phyloP scores from a whole-genome alignment of 2,329 filamentous ascomycete species.

The Colletotrichum godetiae region DNA sequence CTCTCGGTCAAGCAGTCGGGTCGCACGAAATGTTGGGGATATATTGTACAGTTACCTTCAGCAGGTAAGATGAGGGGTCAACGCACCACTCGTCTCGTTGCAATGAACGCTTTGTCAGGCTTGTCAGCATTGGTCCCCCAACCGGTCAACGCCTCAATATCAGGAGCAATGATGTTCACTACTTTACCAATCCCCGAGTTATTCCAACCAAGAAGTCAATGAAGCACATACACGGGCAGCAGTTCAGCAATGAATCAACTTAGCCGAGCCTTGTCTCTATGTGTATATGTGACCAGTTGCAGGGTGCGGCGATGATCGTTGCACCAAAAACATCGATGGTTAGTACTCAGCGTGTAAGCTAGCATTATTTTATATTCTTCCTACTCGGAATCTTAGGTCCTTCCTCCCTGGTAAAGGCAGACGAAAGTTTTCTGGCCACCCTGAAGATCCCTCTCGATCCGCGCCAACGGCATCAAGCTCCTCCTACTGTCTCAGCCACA shows the following conservation, averaged over 20 bases:
- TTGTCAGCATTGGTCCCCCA: neutral
- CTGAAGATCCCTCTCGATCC: neutral
- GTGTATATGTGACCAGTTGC: too few species aligned
- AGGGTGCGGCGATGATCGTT: too few species aligned
- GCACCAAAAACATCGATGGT: too few species aligned
- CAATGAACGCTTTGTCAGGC: neutral
- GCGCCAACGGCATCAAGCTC: neutral
- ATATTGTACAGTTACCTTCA: neutral
- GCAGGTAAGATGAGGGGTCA: neutral
- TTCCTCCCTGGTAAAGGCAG: neutral
- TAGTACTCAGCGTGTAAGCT: too few species aligned
- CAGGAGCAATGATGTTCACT: neutral
- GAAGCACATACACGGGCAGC: too few species aligned
- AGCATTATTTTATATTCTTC: too few species aligned
- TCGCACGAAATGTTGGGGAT: neutral
- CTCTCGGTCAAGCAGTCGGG: neutral
- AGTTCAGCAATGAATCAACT: too few species aligned
- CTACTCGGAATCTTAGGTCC: too few species aligned
- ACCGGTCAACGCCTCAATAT: neutral
- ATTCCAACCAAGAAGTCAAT: neutral
- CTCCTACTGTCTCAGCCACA: neutral
- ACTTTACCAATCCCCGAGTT: neutral
- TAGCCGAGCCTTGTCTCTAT: too few species aligned
- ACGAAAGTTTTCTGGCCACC: neutral
- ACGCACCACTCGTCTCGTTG: too few species aligned